phyloP scores from a whole-genome alignment of 2,329 filamentous ascomycete species.

The Fusarium globosum region DNA sequence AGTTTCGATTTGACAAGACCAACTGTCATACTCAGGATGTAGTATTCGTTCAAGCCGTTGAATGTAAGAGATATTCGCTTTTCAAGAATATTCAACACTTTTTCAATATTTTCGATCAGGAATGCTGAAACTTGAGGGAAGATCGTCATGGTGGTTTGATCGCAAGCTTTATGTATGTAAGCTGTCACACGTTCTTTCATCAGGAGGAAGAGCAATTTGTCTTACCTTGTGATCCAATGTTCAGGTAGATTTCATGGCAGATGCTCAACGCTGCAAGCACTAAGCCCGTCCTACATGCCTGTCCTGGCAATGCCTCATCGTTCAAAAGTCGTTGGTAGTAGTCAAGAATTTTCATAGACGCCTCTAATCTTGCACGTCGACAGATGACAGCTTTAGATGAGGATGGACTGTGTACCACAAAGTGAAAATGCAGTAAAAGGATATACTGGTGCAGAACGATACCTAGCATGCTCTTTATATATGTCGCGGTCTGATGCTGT shows the following conservation, averaged over 20 bases:
- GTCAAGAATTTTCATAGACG: background rate
- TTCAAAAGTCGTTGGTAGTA: background rate
- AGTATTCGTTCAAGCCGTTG: background rate
- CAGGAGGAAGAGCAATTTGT: too few species aligned
- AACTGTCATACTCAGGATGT: background rate
- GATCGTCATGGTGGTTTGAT: background rate
- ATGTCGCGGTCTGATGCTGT: background rate
- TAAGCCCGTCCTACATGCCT: background rate
- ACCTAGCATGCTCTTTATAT: background rate
- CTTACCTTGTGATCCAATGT: background rate
- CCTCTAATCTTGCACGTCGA: background rate
- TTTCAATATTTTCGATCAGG: background rate
- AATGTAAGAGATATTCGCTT: background rate
- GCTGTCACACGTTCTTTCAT: too few species aligned
- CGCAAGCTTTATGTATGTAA: background rate
- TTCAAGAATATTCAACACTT: background rate
- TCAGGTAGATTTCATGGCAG: background rate
- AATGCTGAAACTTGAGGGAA: background rate
- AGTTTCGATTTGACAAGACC: background rate
- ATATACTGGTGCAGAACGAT: background rate
- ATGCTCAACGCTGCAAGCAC: background rate
- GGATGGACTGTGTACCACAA: rapidly evolving
- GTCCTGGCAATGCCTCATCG: rapidly evolving
- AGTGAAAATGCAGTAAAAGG: background rate
- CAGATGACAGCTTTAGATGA: background rate